Conservation (phyloP, 768 basidiomycete genomes). For the Psilocybe sp. region DNA sequence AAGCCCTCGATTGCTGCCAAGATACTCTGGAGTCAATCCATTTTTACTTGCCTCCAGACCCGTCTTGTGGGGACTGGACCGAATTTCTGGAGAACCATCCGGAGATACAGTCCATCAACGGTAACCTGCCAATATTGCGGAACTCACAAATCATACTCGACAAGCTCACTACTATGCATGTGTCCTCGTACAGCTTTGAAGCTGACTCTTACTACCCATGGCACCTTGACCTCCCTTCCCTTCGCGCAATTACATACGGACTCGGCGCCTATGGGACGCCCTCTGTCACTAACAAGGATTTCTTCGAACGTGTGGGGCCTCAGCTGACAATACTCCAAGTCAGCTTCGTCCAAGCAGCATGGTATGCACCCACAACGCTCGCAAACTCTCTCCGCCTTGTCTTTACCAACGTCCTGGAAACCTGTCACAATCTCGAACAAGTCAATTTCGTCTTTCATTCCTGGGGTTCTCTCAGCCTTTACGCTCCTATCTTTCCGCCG, state of each 20-base stretch:
- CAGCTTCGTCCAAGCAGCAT: not conserved
- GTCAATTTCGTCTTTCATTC: not conserved
- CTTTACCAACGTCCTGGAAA: not conserved
- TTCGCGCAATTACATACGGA: conserved; percentile 6
- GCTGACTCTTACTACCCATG: not conserved
- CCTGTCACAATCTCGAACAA: conserved; percentile 5
- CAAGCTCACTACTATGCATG: conserved; percentile 7
- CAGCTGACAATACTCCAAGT: conserved; percentile 12
- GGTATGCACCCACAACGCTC: not conserved
- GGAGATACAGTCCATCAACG: conserved; percentile 11
- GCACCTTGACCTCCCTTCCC: not conserved
- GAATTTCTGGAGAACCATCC: conserved; percentile 13
- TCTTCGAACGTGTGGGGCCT: conserved; percentile 2
- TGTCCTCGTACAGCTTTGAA: not conserved
- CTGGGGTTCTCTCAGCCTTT: not conserved
- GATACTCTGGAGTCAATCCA: conserved; percentile 14
- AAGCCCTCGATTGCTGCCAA: not conserved
- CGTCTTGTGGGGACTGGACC: conserved; percentile 8
- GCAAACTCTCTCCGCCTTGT: not conserved
- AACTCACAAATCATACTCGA: conserved; percentile 1
- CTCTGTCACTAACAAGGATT: not conserved
- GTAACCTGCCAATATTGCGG: not conserved
- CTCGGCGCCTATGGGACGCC: not conserved
- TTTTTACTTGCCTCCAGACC: conserved; percentile 7
- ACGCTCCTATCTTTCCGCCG: too few relatives aligned